Conservation (phyloP, 2,329 filamentous ascomycete genomes). For the Pseudocercospora fijiensis region DNA sequence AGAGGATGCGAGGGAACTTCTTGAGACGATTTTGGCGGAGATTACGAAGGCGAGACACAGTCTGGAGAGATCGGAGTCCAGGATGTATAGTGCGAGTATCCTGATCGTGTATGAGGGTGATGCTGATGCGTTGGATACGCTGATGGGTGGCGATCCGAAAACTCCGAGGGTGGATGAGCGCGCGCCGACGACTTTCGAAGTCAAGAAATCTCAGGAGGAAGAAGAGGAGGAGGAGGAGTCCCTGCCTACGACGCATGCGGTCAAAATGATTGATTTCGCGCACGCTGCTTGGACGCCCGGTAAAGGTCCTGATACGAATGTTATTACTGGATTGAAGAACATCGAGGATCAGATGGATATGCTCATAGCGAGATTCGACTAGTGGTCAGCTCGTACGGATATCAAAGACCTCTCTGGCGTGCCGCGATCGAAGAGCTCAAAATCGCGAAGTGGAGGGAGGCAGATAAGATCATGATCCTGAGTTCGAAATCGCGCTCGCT, state of each 20-base stretch:
- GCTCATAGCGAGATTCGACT: slow-evolving; percentile 32
- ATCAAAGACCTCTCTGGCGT: background rate
- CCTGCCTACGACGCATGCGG: slow-evolving; percentile 66
- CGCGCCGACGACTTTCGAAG: slow-evolving; percentile 37
- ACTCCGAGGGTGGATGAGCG: slow-evolving; percentile 27
- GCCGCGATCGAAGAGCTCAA: background rate
- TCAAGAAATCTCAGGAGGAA: slow-evolving; percentile 43
- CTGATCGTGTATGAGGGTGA: slow-evolving; percentile 68
- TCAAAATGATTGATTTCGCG: slow-evolving; percentile 96
- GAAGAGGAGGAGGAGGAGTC: slow-evolving; percentile 53
- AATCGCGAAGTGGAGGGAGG: background rate
- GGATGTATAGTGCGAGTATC: slow-evolving; percentile 67
- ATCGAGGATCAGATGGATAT: slow-evolving; percentile 37
- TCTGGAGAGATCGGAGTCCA: slow-evolving; percentile 61
- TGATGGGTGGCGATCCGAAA: slow-evolving; percentile 45
- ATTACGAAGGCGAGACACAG: slow-evolving; percentile 51
- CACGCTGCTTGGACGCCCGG: slow-evolving; percentile 84
- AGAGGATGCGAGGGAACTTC: slow-evolving; percentile 41
- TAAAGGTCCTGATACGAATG: slow-evolving; percentile 83
- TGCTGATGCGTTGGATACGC: slow-evolving; percentile 52
- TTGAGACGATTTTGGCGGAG: slow-evolving; percentile 44
- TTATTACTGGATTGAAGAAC: slow-evolving; percentile 65
- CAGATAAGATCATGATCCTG: background rate
- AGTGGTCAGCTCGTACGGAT: slow-evolving; percentile 3
- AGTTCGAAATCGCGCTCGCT: background rate